Evolutionary conservation across 345 rosid species (phyloP).

Genomic region (Physaria fendleri): DNA sequence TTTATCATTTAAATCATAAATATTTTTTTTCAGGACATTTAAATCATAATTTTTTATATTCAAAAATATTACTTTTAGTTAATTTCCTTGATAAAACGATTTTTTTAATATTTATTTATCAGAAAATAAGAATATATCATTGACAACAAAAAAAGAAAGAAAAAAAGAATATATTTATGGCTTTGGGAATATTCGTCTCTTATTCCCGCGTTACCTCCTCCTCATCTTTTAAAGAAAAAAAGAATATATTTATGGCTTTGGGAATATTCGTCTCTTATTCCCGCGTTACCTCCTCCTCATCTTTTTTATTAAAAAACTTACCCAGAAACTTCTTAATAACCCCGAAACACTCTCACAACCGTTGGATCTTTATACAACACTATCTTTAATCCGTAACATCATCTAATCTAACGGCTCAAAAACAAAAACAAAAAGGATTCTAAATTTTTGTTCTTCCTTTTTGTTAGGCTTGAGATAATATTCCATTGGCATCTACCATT

Average conservation of each 20-base stretch:
- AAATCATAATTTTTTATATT: not conserved
- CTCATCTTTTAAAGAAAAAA: no score
- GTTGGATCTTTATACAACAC: constrained; percentile 13
- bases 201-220: no score
- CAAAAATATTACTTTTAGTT: not conserved
- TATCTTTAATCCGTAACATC: not conserved
- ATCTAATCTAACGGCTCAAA: constrained; percentile 19
- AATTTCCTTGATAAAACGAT: not conserved
- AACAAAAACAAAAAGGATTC: not conserved
- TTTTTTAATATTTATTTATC: no score
- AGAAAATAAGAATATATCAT: constrained; percentile 5
- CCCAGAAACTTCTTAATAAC: constrained; percentile 13
- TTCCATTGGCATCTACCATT: constrained; percentile 42
- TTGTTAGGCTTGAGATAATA: constrained; percentile 32
- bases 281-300: no score
- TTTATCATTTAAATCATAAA: not conserved
- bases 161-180: no score
- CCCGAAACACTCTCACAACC: not conserved
- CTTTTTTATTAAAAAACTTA: not conserved
- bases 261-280: constrained; percentile 33
- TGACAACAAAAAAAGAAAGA: no score
- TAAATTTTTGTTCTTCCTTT: not conserved
- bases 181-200: constrained; percentile 29
- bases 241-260: no score
- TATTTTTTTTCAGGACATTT: no score